Evolutionary conservation across 768 basidiomycete species (phyloP), one percentile per base, ranked within the genome.

Genomic region (Chlorophyllum brunneum): DNA sequence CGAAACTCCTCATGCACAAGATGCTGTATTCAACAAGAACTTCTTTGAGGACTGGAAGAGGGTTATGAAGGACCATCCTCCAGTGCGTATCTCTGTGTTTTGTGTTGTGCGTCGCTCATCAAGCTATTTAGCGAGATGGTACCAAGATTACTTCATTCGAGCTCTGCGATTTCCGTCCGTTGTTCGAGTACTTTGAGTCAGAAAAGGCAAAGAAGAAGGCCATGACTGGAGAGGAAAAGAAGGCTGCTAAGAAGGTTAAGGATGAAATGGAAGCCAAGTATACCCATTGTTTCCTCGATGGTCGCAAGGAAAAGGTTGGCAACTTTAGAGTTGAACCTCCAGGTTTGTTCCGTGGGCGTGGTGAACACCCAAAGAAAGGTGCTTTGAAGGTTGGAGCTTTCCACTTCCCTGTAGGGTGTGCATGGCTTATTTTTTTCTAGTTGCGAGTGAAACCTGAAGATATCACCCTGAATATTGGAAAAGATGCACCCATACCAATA

Each of bases 321-420:
- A 99, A 98, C 72, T 98, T 98, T 77, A 81, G 94, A 59, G 85
- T 98, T 46, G 97, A 99, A 77, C 97, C 97, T 66, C 97, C 97
- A 23, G 95, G 95, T n/a, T 72, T 98, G 45, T 99, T 98, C 72
- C 76, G 97, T 67, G 97, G 97, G 56, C 94, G 97, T 58, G 97
- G 97, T 48, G 94, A 98, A 61, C 97, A 99, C 69, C 97, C 97
- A 0, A 95, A 88, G 79, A 98, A 98, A 67, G 97, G 97, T 15
- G 85, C 86, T 34, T 75, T 97, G 45, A 98, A 98, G 79, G 95
- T 92, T 36, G 34, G 62, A 63, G 73, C 63, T 56, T 59, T 38
- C 43, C 23, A 29, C 22, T 34, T 31, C 26, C 20, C 36, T 36
- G 13, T 7, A 26, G 18, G 7, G 51, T 33, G 36, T 41, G 18